Evolutionary conservation across 306 rosid genomes (phyloP), one percentile per base, ranked within the genome.

Genomic region (Sicyos baderoa): DNA sequence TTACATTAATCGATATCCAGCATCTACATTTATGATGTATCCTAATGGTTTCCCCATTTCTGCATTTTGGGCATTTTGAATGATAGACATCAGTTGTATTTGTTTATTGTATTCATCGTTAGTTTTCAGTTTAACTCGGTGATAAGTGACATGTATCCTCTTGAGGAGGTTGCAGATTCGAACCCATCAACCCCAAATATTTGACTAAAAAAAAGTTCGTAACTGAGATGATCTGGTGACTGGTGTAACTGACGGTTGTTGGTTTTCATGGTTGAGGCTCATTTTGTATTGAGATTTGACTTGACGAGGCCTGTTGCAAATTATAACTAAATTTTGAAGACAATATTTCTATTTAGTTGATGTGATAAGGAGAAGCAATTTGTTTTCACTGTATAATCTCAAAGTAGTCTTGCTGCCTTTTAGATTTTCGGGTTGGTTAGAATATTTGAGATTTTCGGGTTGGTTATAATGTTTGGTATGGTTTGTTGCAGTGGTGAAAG

Each of bases 401-500:
- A 64, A 42, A 42, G n/a, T 19, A 19, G 3, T 64, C 54, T 10
- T 11, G 3, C 49, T n/a, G 44, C 16, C 15, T 55, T 55, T 3
- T 1, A 35, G 40, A 2, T 4, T 45, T 45, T 11, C 0, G 8
- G 70, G 32, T 10, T 21, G 42, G 42, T 17, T 0, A 18, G 22
- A 23, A 17, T 65, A 54, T 48, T 29, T 29, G 35, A 29, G 0
- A 29, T 29, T 29, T 29, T 29, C 4, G 35, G 35, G 35, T 29
- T 29, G 35, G 35, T 2, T 25, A 10, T 10, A 37, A 12, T 62
- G 14, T 73, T 8, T 54, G 42, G 7, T 72, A 62, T 76, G 68
- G 58, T 56, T 75, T 71, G 75, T 72, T 88, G 77, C 80, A 94
- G 99, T 47, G 97, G 99, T 8, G 96, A 90, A 75, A 94, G 78